Evolutionary conservation across 139 green algal species (phyloP).

Genomic region (Closterium sp.): DNA sequence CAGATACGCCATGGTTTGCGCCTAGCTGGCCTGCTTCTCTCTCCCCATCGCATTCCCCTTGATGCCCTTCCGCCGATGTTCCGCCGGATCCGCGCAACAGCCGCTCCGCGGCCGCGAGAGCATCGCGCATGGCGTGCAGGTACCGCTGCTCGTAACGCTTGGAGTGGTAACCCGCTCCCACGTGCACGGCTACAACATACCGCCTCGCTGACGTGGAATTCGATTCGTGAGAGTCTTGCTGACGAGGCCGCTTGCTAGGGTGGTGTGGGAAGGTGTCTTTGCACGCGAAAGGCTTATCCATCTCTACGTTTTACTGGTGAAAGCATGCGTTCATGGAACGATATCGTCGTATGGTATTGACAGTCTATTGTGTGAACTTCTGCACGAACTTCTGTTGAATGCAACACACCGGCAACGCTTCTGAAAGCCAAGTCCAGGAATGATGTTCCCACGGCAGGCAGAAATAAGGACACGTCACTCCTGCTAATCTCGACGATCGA

Average conservation of each 20-base stretch:
- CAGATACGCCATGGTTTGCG: neutral
- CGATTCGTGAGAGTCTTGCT: neutral
- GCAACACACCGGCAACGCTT: too few species aligned
- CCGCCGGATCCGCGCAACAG: neutral
- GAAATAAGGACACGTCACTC: too few species aligned
- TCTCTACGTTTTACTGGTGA: neutral
- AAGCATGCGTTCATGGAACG: too few species aligned
- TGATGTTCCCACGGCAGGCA: too few species aligned
- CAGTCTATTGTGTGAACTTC: too few species aligned
- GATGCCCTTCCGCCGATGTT: neutral
- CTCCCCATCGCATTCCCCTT: neutral
- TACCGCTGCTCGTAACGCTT: constrained; percentile 59
- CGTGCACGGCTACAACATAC: constrained; percentile 74
- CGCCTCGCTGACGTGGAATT: neutral
- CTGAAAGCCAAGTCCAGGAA: too few species aligned
- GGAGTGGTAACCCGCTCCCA: constrained; percentile 68
- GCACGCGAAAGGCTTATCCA: neutral
- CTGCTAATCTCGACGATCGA: too few species aligned
- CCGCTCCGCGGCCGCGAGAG: neutral
- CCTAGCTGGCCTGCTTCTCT: neutral
- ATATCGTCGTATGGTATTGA: too few species aligned
- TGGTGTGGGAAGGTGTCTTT: neutral
- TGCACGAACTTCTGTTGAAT: too few species aligned
- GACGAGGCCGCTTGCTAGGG: neutral
- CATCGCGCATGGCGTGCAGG: constrained; percentile 51